Base-by-base conservation (phyloP, 805 yeast species). In the Allodekkera sacchari region DNA sequence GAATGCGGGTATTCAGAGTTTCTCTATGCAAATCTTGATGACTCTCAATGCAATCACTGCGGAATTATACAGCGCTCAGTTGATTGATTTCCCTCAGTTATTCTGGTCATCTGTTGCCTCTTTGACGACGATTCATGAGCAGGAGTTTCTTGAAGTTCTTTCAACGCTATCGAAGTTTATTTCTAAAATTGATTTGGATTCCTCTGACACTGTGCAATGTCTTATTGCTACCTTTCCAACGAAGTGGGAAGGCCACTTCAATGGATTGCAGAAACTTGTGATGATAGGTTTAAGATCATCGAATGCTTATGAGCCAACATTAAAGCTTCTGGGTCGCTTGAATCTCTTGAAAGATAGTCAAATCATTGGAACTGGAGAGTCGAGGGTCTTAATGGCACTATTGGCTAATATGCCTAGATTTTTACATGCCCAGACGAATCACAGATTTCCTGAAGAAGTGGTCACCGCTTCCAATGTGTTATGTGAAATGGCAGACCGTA, bases 101-200 rank as follows among this genome's bases (percentile, higher is more conserved):
- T 92, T 89, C 51, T 92, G 99, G 99, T 80, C 88, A 0, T 74
- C 88, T 21, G 92, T 87, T 10, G 98, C 97, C 1, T 81, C 96
- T 43, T 59, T 92, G 40, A 79, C 79, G 36, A 84, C 96, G 0
- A 71, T 87, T 18, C 95, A 88, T 45, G 97, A 94, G 51, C 87
- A 80, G 43, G 98, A 92, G 48, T 94, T 82, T 47, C 74, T 87
- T 31, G 97, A 94, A 47, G 83, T 82, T 0, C 61, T 92, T 18
- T 81, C 94, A 0, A 77, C 92, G 4, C 59, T 89, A 45, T 73
- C 83, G 18, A 87, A 84, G 45, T 80, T 88, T 45, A 71, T 92
- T 8, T 75, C 88, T 3, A 89, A 87, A 48, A 83, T 89, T 47
- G 95, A 85, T 50, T 59, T 85, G 31, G 87, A 82, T 41, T 76